Conservation (phyloP, 2,329 filamentous ascomycete genomes). For the Verticillium dahliae region DNA sequence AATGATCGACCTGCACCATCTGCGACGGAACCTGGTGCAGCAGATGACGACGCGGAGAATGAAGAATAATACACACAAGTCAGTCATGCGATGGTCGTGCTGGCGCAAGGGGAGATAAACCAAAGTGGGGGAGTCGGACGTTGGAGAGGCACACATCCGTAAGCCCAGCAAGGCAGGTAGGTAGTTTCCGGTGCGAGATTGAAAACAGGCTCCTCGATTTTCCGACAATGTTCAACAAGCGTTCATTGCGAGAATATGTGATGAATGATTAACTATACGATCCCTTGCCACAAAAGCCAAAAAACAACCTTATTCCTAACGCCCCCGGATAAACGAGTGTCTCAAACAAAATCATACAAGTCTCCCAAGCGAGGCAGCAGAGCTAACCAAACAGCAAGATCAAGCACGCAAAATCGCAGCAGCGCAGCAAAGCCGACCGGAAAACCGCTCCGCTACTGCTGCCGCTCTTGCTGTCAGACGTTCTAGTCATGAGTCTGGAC, state of each 20-base stretch:
- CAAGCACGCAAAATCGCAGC: not conserved
- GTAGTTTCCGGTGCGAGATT: too few species aligned
- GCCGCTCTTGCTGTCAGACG: not conserved
- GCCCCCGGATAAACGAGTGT: not conserved
- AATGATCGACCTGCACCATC: constrained; percentile 40
- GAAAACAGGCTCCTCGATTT: too few species aligned
- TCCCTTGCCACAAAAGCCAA: not conserved
- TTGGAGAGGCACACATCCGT: too few species aligned
- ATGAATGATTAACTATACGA: not conserved
- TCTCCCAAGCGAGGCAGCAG: not conserved
- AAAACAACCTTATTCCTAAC: not conserved
- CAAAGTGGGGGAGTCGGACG: too few species aligned
- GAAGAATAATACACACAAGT: not conserved
- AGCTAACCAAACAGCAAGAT: not conserved
- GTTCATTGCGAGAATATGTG: not conserved
- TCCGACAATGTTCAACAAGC: too few species aligned
- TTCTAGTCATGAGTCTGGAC: constrained; percentile 62
- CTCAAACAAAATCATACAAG: not conserved
- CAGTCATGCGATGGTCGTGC: too few species aligned
- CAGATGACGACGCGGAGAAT: not conserved
- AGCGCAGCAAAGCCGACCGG: not conserved
- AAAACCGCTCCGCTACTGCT: not conserved
- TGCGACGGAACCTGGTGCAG: constrained; percentile 23
- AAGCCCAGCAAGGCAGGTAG: too few species aligned
- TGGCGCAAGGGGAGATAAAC: not conserved